Evolutionary conservation across 2,329 filamentous ascomycete genomes (phyloP).

Genomic region (Fusarium caatingaense): DNA sequence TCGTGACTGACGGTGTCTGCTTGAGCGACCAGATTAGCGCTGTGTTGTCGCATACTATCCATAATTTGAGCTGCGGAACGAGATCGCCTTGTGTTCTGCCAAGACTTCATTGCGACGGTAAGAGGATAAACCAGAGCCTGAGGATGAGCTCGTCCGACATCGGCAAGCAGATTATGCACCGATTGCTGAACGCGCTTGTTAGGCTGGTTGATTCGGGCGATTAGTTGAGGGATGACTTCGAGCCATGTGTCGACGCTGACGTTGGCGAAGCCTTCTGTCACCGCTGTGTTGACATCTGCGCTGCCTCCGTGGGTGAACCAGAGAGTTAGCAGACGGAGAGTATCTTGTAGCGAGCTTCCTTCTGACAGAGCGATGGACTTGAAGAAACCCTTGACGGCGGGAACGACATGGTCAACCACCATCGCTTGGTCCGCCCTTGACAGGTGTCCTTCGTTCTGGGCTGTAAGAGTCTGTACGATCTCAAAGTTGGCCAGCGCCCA

Average conservation of each 20-base stretch:
- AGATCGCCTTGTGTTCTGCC: constrained; percentile 82
- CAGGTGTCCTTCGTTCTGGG: constrained; percentile 68
- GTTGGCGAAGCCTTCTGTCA: constrained; percentile 89
- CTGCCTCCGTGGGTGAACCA: constrained; percentile 97
- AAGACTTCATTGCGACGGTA: constrained; percentile 97
- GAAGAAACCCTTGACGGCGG: constrained; percentile 96
- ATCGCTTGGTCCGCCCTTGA: constrained; percentile 68
- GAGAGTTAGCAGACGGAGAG: constrained; percentile 87
- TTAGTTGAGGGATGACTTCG: constrained; percentile 96
- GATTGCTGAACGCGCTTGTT: constrained; percentile 88
- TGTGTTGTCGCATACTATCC: constrained; percentile 98
- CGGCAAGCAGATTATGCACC: constrained; percentile 90
- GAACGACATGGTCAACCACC: constrained; percentile 89
- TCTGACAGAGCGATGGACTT: constrained; percentile 93
- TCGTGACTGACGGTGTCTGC: constrained; percentile 96
- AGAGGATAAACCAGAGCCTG: constrained; percentile 97
- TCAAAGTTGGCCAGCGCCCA: constrained; percentile 99
- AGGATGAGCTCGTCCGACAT: constrained; percentile 93
- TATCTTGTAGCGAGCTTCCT: constrained; percentile 95
- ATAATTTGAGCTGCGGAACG: constrained; percentile 93
- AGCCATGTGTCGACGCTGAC: constrained; percentile 99
- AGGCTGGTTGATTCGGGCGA: constrained; percentile 96
- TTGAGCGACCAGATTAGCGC: constrained; percentile 90
- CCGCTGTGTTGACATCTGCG: constrained; percentile 85
- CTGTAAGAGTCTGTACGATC: constrained; percentile 85